phyloP scores from a whole-genome alignment of 1,284 basidiomycete species.

The Fistulinella cinereoalba region DNA sequence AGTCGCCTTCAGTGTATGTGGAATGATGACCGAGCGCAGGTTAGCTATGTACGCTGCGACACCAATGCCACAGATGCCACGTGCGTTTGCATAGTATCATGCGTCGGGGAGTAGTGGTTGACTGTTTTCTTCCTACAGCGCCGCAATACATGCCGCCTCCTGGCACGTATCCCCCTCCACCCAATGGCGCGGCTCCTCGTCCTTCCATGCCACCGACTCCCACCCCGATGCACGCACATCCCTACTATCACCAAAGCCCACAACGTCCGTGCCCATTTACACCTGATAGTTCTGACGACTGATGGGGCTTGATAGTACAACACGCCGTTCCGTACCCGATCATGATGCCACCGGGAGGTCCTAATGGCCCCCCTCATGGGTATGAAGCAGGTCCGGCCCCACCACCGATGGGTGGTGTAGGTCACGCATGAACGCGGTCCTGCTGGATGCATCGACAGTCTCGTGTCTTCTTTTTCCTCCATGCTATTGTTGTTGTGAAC shows the following conservation, averaged over 20 bases:
- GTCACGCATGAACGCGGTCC: slow-evolving; percentile 29
- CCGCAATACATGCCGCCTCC: slow-evolving; percentile 72
- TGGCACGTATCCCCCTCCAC: slow-evolving; percentile 66
- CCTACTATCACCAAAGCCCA: slow-evolving; percentile 83
- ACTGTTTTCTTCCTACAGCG: slow-evolving; percentile 37
- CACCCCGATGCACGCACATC: slow-evolving; percentile 77
- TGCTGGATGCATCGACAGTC: slow-evolving; percentile 9
- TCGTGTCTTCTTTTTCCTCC: slow-evolving; percentile 10
- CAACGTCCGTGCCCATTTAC: slow-evolving; percentile 56
- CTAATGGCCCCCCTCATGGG: slow-evolving; percentile 60
- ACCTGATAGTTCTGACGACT: slow-evolving; percentile 21
- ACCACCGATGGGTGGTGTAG: slow-evolving; percentile 69
- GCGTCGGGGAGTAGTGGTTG: background rate
- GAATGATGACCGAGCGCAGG: background rate
- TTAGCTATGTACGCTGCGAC: slow-evolving; percentile 77
- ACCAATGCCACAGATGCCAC: slow-evolving; percentile 79
- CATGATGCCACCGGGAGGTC: slow-evolving; percentile 69
- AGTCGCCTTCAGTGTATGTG: slow-evolving; percentile 2
- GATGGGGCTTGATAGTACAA: slow-evolving; percentile 53
- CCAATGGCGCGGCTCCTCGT: slow-evolving; percentile 69
- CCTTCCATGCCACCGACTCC: slow-evolving; percentile 85
- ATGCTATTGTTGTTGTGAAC: slow-evolving; percentile 29
- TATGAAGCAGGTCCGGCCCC: slow-evolving; percentile 70
- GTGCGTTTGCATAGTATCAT: slow-evolving; percentile 43
- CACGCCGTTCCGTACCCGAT: slow-evolving; percentile 81